Evolutionary conservation across 495 filamentous ascomycete genomes (phyloP).

Genomic region (Hypoxylon subgilvum): DNA sequence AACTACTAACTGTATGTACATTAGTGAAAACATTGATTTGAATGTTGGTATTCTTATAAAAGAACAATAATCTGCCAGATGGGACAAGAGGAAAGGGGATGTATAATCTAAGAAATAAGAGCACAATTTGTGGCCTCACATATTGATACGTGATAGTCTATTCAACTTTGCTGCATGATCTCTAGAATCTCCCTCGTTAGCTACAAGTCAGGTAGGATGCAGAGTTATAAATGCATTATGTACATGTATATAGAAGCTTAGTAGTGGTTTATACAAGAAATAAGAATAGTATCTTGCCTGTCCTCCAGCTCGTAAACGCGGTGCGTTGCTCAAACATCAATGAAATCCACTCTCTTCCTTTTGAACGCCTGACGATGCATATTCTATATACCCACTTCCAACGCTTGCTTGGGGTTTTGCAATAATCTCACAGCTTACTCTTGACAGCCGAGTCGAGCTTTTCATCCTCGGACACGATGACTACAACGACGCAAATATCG

Average conservation of each 20-base stretch:
- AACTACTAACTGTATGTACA: no score
- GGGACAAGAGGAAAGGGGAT: no score
- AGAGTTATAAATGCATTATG: slow-evolving; percentile 12
- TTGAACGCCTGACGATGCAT: slow-evolving; percentile 32
- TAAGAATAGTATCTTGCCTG: background rate
- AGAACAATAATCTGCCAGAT: no score
- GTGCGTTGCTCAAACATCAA: slow-evolving; percentile 12
- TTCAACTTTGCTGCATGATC: slow-evolving; percentile 2
- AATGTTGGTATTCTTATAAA: no score
- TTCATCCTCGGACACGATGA: slow-evolving; percentile 67
- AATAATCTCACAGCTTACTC: slow-evolving; percentile 45
- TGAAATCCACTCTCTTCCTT: slow-evolving; percentile 15
- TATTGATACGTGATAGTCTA: background rate
- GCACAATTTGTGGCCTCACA: background rate
- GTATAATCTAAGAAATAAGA: no score
- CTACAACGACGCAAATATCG: slow-evolving; percentile 82
- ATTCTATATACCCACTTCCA: slow-evolving; percentile 13
- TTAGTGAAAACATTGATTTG: no score
- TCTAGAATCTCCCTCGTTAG: slow-evolving; percentile 11
- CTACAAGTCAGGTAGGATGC: background rate
- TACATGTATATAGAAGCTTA: no score
- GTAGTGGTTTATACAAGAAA: slow-evolving; percentile 19
- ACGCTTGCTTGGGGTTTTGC: background rate
- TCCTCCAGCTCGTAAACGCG: slow-evolving; percentile 2
- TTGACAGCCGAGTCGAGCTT: slow-evolving; percentile 40